Conservation (phyloP, 2,329 filamentous ascomycete genomes). For the Aspergillus hortae region DNA sequence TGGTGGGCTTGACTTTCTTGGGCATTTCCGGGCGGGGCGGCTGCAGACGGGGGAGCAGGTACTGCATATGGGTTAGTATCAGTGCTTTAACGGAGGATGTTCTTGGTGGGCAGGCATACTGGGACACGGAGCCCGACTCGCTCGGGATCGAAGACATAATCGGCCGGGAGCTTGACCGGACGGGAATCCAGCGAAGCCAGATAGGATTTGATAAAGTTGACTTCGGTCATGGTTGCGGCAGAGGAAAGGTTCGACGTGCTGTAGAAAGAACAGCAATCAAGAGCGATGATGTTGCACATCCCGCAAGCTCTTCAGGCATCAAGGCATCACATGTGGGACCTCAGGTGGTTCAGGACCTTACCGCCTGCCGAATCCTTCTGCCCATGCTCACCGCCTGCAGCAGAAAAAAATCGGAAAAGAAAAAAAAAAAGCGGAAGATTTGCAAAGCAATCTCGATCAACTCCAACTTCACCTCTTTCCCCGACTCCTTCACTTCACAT, state of each 20-base stretch:
- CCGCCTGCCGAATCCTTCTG: conserved; percentile 23
- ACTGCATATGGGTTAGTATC: conserved; percentile 26
- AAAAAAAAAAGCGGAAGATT: conserved; percentile 28
- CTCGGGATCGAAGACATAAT: conserved; percentile 84
- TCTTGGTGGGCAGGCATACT: conserved; percentile 49
- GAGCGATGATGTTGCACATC: background rate
- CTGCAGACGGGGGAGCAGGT: conserved; percentile 46
- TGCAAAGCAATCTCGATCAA: conserved; percentile 13
- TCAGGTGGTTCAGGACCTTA: conserved; percentile 13
- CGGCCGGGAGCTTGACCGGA: conserved; percentile 75
- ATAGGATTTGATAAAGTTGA: conserved; percentile 79
- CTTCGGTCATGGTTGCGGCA: conserved; percentile 64
- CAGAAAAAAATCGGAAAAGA: conserved; percentile 22
- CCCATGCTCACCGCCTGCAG: conserved; percentile 23
- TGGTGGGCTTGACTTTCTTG: conserved; percentile 33
- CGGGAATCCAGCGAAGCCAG: conserved; percentile 74
- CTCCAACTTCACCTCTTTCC: conserved; percentile 10
- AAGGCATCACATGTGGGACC: conserved; percentile 1
- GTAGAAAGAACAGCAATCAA: background rate
- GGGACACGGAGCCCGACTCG: conserved; percentile 72
- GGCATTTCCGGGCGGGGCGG: conserved; percentile 42
- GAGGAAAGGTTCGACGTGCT: background rate
- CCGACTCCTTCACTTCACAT: background rate
- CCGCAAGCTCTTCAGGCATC: background rate
- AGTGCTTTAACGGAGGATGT: background rate